These are phyloP conservation scores for Silene noctiflora DNA, from an alignment of 179 eudicot species.

Conservation along the genomic window DNA sequence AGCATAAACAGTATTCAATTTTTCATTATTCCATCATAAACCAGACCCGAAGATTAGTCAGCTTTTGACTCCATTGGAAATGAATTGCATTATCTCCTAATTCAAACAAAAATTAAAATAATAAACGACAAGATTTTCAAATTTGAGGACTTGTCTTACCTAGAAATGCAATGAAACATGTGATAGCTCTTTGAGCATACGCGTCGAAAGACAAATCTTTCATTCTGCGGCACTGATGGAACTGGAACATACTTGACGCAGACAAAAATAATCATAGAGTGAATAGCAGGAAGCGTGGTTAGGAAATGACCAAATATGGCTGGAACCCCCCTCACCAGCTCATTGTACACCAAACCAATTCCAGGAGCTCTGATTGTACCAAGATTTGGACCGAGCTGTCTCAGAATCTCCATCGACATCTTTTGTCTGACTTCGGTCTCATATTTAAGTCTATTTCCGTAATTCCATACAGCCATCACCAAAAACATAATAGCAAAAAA, in stretches of 20 bases:
- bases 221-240: slow-evolving; percentile 81
- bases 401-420: slow-evolving; percentile 81
- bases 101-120: not conserved
- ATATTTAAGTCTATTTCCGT: slow-evolving; percentile 89
- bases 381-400: slow-evolving; percentile 79
- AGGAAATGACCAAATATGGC: slow-evolving; percentile 94
- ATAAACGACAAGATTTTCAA: not conserved
- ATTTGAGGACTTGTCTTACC: slow-evolving; percentile 42
- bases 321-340: slow-evolving; percentile 88
- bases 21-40: not conserved
- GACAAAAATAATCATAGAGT: slow-evolving; percentile 94
- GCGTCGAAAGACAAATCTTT: slow-evolving; percentile 89
- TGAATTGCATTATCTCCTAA: not conserved
- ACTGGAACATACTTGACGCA: slow-evolving; percentile 96
- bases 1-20: not conserved
- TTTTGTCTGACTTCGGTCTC: slow-evolving; percentile 91
- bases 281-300: slow-evolving; percentile 91
- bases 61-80: not conserved
- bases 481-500: slow-evolving; percentile 71
- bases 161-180: slow-evolving; percentile 93
- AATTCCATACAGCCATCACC: slow-evolving; percentile 90
- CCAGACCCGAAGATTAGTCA: not conserved
- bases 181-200: slow-evolving; percentile 91
- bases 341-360: slow-evolving; percentile 91
- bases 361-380: slow-evolving; percentile 98